A percentile compares a stretch with the other conserved stretches of the same genome.
phyloP scores from a whole-genome alignment of 305 asterid species.

The Fraxinus baroniana region DNA sequence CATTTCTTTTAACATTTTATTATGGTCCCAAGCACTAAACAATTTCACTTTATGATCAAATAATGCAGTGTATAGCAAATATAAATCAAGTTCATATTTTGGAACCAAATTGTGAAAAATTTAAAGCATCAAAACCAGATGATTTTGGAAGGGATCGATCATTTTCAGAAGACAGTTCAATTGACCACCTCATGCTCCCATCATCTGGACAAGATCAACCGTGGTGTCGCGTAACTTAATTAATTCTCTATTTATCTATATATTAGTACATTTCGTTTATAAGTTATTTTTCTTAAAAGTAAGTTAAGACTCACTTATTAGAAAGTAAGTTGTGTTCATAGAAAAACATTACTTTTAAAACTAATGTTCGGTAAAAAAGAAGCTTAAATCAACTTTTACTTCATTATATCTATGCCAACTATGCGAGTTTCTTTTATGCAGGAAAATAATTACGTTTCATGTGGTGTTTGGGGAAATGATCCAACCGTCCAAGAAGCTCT shows the following conservation, averaged over 20 bases:
- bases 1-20: background rate
- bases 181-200: slow-evolving; percentile 11
- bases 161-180: slow-evolving; percentile 4
- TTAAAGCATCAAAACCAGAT: slow-evolving; percentile 1
- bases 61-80: slow-evolving; percentile 28
- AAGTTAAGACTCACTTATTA: background rate
- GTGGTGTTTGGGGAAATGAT: slow-evolving; percentile 44
- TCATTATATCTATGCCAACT: background rate
- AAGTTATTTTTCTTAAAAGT: background rate
- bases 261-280: too few relatives aligned
- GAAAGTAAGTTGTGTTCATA: background rate
- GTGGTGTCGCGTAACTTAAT: background rate
- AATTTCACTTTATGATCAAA: background rate
- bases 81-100: slow-evolving; percentile 20
- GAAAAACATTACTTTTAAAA: background rate
- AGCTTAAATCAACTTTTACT: background rate
- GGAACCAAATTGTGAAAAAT: slow-evolving; percentile 22
- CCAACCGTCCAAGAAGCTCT: slow-evolving; percentile 48
- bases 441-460: slow-evolving; percentile 18
- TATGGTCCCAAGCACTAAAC: background rate
- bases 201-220: background rate
- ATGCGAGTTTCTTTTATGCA: slow-evolving; percentile 1
- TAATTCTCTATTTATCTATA: background rate
- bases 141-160: background rate
- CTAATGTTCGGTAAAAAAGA: background rate